phyloP scores from a whole-genome alignment of 768 basidiomycete species.

The Suillus bovinus region DNA sequence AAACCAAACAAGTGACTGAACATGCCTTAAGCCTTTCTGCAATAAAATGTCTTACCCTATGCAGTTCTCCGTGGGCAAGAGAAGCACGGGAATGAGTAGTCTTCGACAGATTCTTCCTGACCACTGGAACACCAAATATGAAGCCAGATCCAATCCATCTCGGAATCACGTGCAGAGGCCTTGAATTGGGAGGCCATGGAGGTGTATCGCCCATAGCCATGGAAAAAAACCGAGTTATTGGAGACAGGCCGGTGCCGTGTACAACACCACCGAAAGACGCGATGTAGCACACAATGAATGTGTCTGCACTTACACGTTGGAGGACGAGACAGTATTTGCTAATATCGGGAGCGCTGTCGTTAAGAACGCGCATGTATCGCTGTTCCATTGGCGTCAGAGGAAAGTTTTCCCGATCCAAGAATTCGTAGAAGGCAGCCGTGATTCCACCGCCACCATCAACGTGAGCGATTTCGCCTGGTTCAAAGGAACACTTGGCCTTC shows the following conservation, averaged over 20 bases:
- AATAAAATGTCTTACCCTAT: conserved; percentile 9
- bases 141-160: conserved; percentile 32
- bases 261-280: conserved; percentile 35
- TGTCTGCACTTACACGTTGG: conserved; percentile 25
- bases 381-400: conserved; percentile 8
- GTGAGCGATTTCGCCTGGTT: conserved; percentile 16
- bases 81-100: conserved; percentile 8
- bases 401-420: conserved; percentile 5
- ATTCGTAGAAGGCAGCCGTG: conserved; percentile 12
- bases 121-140: conserved; percentile 35
- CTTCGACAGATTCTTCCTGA: conserved; percentile 13
- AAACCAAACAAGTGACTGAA: neutral
- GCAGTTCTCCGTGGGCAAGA: conserved; percentile 10
- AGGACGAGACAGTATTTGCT: conserved; percentile 36
- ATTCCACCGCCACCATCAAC: conserved; percentile 13
- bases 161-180: conserved; percentile 32
- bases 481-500: conserved; percentile 5
- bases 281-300: conserved; percentile 39
- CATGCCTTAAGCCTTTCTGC: conserved; percentile 1
- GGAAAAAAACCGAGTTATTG: conserved; percentile 34
- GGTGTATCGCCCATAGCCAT: conserved; percentile 35
- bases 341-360: neutral
- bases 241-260: conserved; percentile 22
- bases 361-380: neutral
- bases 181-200: conserved; percentile 27